phyloP scores from a whole-genome alignment of 2,329 filamentous ascomycete species.

The Mollisia scopiformis region DNA sequence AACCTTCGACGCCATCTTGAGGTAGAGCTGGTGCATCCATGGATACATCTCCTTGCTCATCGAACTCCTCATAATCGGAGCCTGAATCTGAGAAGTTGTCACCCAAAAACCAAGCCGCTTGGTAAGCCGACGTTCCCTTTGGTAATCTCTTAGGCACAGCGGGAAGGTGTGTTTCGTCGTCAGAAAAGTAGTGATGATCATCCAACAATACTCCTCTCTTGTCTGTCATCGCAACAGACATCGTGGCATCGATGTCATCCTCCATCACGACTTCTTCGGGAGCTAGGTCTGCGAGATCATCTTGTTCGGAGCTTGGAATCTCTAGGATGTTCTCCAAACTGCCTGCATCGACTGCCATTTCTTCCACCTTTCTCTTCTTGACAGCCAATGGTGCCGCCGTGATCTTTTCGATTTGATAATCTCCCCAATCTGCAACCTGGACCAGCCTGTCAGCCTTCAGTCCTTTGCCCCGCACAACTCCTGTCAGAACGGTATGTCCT shows the following conservation, averaged over 20 bases:
- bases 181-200: conserved; percentile 97
- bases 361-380: conserved; percentile 64
- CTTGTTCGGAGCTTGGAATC: conserved; percentile 74
- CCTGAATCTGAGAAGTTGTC: conserved; percentile 76
- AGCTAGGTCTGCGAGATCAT: conserved; percentile 81
- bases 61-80: conserved; percentile 76
- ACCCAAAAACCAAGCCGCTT: conserved; percentile 89
- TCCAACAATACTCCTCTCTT: conserved; percentile 91
- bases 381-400: conserved; percentile 70
- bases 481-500: conserved; percentile 75
- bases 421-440: conserved; percentile 91
- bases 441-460: conserved; percentile 89
- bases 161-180: conserved; percentile 71
- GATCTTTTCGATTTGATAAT: conserved; percentile 91
- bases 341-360: conserved; percentile 69
- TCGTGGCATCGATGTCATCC: conserved; percentile 56
- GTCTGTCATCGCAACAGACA: conserved; percentile 51
- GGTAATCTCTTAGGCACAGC: conserved; percentile 75
- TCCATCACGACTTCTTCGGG: conserved; percentile 85
- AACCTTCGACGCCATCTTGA: conserved; percentile 80
- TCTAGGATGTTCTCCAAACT: conserved; percentile 64
- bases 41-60: conserved; percentile 62
- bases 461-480: conserved; percentile 82
- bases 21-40: conserved; percentile 63
- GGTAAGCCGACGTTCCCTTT: conserved; percentile 90